Evolutionary conservation across 208 protist species (phyloP).

Genomic region (Leishmania turanica): DNA sequence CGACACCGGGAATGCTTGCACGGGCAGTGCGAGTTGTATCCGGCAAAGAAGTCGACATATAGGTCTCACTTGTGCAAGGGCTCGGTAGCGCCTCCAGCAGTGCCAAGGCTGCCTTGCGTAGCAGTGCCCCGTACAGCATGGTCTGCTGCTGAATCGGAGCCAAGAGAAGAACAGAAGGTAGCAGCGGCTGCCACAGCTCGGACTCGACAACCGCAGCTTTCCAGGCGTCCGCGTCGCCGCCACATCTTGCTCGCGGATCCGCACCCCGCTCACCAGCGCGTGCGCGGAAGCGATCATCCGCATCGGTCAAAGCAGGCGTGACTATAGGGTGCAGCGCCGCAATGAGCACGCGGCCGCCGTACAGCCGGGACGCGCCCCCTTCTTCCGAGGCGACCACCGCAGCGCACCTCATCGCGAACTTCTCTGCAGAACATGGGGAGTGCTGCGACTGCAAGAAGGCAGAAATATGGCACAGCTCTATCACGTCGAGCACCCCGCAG

Average conservation of each 20-base stretch:
- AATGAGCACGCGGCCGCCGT: background rate
- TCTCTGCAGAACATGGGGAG: conserved; percentile 5
- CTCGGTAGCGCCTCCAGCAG: conserved; percentile 27
- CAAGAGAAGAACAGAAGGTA: conserved; percentile 34
- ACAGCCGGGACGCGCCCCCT: background rate
- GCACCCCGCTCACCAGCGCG: background rate
- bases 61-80: background rate
- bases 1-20: conserved; percentile 16
- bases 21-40: background rate
- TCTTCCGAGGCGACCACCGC: background rate
- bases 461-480: conserved; percentile 6
- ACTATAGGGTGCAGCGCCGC: background rate
- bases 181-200: background rate
- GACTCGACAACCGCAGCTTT: background rate
- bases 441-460: background rate
- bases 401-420: conserved; percentile 13
- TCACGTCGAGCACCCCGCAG: conserved; percentile 22
- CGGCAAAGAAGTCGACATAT: background rate
- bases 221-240: background rate
- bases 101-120: conserved; percentile 29
- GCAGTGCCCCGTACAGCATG: conserved; percentile 26
- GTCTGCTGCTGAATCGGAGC: conserved; percentile 31
- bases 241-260: background rate
- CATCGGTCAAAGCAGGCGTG: background rate
- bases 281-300: background rate